Evolutionary conservation across 2,329 filamentous ascomycete genomes (phyloP).

Genomic region (Ophiostoma fasciatum): DNA sequence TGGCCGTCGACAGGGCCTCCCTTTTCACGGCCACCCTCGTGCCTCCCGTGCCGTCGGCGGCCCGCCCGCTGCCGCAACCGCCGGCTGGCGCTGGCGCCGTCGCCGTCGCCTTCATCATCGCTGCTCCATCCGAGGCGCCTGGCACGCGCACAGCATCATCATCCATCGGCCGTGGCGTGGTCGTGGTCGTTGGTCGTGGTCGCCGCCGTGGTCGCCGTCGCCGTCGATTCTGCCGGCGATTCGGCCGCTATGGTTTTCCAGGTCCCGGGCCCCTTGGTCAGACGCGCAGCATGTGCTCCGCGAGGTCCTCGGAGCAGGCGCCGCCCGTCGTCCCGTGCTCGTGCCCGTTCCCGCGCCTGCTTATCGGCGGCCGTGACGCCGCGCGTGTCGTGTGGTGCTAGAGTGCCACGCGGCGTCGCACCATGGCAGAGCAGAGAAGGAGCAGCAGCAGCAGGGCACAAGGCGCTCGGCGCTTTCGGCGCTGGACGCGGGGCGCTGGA

Average conservation of each 20-base stretch:
- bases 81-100: slow-evolving; percentile 5
- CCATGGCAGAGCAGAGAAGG: not conserved
- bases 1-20: slow-evolving; percentile 20
- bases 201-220: too few species aligned
- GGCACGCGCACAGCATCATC: slow-evolving; percentile 15
- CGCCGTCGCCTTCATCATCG: slow-evolving; percentile 16
- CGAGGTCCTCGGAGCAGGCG: too few species aligned
- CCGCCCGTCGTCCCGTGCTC: too few species aligned
- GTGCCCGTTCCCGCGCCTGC: too few species aligned
- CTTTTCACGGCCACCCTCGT: slow-evolving; percentile 21
- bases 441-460: not conserved
- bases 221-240: too few species aligned
- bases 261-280: not conserved
- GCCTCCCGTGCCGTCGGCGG: slow-evolving; percentile 16
- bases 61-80: too few species aligned
- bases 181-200: too few species aligned
- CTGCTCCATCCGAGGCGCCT: slow-evolving; percentile 19
- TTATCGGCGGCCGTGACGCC: too few species aligned
- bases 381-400: not conserved
- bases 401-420: not conserved
- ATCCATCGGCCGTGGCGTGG: slow-evolving; percentile 1
- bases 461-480: too few species aligned
- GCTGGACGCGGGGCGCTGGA: too few species aligned
- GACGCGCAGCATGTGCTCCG: too few species aligned
- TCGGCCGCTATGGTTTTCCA: not conserved